These are phyloP conservation scores for Ambrosiella cleistominuta DNA, from an alignment of 2,329 filamentous ascomycete species.

Conservation along the genomic window DNA sequence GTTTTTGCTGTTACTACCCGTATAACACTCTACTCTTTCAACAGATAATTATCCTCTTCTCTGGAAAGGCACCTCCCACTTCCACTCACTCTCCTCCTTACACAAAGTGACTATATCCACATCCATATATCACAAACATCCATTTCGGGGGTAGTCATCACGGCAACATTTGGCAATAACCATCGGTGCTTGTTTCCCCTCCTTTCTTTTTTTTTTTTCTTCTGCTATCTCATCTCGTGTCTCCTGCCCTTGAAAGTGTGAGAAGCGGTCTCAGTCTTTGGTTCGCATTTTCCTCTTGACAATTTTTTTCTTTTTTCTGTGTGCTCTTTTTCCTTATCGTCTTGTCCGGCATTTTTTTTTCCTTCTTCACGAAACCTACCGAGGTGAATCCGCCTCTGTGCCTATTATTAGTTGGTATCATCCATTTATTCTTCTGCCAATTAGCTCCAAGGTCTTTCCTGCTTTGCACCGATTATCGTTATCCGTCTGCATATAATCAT, in stretches of 20 bases:
- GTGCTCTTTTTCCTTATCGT: no score
- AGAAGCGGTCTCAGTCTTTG: not conserved
- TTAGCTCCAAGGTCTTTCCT: not conserved
- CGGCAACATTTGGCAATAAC: not conserved
- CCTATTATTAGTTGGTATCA: not conserved
- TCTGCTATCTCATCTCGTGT: not conserved
- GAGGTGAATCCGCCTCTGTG: no score
- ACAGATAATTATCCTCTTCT: no score
- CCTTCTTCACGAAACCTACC: not conserved
- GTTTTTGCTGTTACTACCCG: no score
- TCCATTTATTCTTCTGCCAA: not conserved
- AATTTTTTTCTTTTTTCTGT: no score
- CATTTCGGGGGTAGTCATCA: no score
- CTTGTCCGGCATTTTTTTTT: not conserved
- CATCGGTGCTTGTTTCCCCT: not conserved
- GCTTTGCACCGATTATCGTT: not conserved
- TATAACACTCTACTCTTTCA: no score
- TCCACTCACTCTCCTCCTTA: no score
- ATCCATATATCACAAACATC: no score
- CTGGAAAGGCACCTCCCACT: no score
- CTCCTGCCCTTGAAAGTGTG: not conserved
- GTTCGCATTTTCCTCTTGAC: no score
- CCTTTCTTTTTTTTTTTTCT: not conserved
- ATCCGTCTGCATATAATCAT: not conserved
- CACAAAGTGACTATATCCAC: no score